Base-by-base conservation (phyloP, 2,329 filamentous ascomycete genomes). In the Alternaria postmessia region DNA sequence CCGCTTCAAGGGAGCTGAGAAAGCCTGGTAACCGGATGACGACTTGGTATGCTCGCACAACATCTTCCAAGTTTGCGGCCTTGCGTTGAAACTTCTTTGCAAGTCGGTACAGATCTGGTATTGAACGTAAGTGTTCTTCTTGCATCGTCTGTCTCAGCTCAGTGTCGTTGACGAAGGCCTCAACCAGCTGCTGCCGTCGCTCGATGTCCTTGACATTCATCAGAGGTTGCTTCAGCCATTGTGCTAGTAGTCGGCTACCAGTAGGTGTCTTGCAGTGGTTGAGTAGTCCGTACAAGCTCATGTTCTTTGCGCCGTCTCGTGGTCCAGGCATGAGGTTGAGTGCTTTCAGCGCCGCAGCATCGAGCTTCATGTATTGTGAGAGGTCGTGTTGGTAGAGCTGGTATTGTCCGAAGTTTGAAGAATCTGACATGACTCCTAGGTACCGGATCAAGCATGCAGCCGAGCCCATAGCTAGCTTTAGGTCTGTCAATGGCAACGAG, bases 241-340 rank as follows among this genome's bases (percentile, higher is more conserved):
- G 96, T 1, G 94, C 90, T 30, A 99, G 83, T 59, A 99, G 79
- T 48, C 96, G 87, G 72, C 94, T 96, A 14, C 95, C 95, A 1
- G 96, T 89, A 0, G 95, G 92, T 1, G 95, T 99, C 79, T 97
- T 98, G 88, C 95, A 99, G 78, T 98, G 94, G 72, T 99, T 98
- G 42, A 99, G 84, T 18, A 99, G 82, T 0, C 95, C 95, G 70
- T 92, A 99, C 53, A 99, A 78, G 75, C 94, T 98, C 95, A 99
- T 99, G 1, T 88, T 96, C 82, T 97, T 98, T n/a, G 93, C 87
- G 2, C 95, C 95, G 74, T 99, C 95, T 66, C 93, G 89, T 0
- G 92, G 92, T 5, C 95, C 94, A 5, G 95, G 96, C 94, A 99
- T 98, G 38, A 99, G 86, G 72, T 99, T 99, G 54, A 99, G 85